phyloP scores from a whole-genome alignment of 2,329 filamentous ascomycete genomes.

The Venturia nashicola region DNA sequence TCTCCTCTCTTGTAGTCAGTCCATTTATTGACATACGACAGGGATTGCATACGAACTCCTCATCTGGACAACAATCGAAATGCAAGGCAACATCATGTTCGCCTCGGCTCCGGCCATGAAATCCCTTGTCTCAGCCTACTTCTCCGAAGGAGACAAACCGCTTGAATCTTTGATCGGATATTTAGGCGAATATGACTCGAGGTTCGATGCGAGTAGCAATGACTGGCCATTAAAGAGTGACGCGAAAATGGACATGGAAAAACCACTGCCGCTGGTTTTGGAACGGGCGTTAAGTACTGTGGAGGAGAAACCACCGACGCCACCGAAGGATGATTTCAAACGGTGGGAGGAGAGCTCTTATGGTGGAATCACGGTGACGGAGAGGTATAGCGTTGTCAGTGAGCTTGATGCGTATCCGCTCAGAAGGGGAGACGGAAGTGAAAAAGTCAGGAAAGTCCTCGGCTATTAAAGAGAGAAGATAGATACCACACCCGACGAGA shows the following conservation, averaged over 20 bases:
- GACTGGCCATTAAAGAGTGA: neutral
- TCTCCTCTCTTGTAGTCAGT: no score
- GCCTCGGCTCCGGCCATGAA: conserved; percentile 32
- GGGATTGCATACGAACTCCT: conserved; percentile 18
- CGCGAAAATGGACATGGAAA: neutral
- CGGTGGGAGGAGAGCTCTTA: neutral
- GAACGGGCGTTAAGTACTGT: neutral
- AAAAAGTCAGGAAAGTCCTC: neutral
- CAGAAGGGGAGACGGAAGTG: neutral
- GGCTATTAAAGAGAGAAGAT: neutral
- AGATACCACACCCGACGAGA: no score
- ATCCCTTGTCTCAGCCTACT: conserved; percentile 28
- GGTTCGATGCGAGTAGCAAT: neutral
- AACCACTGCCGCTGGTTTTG: neutral
- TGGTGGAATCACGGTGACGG: neutral
- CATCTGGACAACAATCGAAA: conserved; percentile 17
- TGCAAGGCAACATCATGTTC: conserved; percentile 30
- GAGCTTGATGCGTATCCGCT: no score
- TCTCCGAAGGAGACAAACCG: conserved; percentile 12
- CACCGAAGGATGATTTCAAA: neutral
- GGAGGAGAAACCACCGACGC: neutral
- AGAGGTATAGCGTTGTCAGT: neutral
- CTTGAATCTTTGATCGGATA: neutral
- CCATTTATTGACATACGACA: neutral
- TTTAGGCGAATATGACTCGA: neutral